Conservation (phyloP, 352 stramenopile genomes). For the Globisporangium spinosum region DNA sequence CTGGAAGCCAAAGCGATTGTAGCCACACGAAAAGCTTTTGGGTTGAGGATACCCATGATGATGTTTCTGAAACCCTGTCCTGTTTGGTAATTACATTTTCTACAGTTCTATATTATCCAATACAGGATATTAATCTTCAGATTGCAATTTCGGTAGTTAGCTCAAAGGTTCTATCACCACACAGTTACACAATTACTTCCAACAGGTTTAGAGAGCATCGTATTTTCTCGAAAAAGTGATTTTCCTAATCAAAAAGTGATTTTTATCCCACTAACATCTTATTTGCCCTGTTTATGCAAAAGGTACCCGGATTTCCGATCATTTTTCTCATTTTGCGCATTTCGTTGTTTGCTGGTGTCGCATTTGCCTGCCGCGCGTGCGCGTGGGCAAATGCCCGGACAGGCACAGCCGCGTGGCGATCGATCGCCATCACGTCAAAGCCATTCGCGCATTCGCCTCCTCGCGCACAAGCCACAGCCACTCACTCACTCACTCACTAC, state of each 20-base stretch:
- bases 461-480: neutral
- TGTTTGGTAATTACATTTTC: neutral
- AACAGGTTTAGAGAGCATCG: neutral
- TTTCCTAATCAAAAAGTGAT: neutral
- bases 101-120: neutral
- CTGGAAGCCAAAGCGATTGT: slow-evolving; percentile 8
- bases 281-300: slow-evolving; percentile 5
- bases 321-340: slow-evolving; percentile 9
- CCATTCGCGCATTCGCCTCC: slow-evolving; percentile 11
- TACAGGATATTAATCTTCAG: neutral
- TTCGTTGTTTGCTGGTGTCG: slow-evolving; percentile 2
- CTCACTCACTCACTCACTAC: slow-evolving; percentile 3
- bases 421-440: neutral
- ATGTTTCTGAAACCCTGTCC: neutral
- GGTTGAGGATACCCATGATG: neutral
- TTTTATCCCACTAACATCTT: neutral
- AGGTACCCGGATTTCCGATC: slow-evolving; percentile 1
- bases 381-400: neutral
- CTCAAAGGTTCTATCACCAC: neutral
- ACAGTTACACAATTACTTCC: neutral
- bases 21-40: neutral
- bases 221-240: neutral
- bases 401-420: neutral
- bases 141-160: neutral
- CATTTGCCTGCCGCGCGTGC: neutral